Conservation (phyloP, 352 stramenopile species). For the Globisporangium heterothallicum region DNA sequence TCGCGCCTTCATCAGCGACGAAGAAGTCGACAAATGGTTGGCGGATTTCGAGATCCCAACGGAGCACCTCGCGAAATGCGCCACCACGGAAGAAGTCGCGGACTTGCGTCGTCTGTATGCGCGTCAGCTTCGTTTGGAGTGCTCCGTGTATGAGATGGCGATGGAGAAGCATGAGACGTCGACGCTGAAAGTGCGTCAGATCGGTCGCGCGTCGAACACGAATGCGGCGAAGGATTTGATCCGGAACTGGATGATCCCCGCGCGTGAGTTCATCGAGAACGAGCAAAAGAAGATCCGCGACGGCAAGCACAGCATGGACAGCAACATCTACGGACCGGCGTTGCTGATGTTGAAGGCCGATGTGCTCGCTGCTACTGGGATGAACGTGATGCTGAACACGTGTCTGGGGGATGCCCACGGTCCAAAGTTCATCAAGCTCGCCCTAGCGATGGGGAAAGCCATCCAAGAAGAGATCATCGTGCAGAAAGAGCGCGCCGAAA, state of each 20-base stretch:
- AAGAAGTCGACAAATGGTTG: slow-evolving; percentile 77
- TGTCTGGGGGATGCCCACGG: slow-evolving; percentile 58
- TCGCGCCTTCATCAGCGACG: slow-evolving; percentile 49
- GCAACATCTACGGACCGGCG: slow-evolving; percentile 64
- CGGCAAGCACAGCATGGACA: slow-evolving; percentile 59
- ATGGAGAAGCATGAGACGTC: slow-evolving; percentile 56
- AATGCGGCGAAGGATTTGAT: slow-evolving; percentile 63
- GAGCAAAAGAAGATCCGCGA: slow-evolving; percentile 50
- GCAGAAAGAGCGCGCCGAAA: slow-evolving; percentile 38
- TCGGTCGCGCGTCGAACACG: slow-evolving; percentile 42
- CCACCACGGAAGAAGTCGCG: slow-evolving; percentile 37
- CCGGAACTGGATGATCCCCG: slow-evolving; percentile 46
- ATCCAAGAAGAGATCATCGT: slow-evolving; percentile 73
- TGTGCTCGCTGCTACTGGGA: slow-evolving; percentile 46
- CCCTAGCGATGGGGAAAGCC: slow-evolving; percentile 65
- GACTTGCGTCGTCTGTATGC: slow-evolving; percentile 64
- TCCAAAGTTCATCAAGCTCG: slow-evolving; percentile 79
- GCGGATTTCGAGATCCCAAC: slow-evolving; percentile 45
- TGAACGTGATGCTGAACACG: slow-evolving; percentile 73
- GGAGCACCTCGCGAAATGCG: slow-evolving; percentile 43
- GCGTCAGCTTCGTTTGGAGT: slow-evolving; percentile 71
- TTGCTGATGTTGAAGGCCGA: slow-evolving; percentile 56
- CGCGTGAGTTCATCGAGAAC: slow-evolving; percentile 32
- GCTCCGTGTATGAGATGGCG: slow-evolving; percentile 77
- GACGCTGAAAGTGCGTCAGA: slow-evolving; percentile 38